phyloP scores from a whole-genome alignment of 306 rosid species.

The Gynostemma pentaphyllum region DNA sequence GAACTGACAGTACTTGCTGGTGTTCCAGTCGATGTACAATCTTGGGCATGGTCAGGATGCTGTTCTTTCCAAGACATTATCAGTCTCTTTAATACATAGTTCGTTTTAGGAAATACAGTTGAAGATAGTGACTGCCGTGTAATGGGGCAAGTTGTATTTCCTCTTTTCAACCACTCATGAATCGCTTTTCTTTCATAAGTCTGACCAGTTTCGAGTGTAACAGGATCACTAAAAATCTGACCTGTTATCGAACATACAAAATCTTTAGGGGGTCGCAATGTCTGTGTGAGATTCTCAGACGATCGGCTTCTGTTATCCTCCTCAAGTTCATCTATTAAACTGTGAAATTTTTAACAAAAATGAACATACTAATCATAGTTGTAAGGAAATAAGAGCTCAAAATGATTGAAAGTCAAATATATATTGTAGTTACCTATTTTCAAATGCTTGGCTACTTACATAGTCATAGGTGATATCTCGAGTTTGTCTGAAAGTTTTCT shows the following conservation, averaged over 20 bases:
- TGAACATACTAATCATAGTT: background rate
- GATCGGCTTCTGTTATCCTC: slow-evolving; percentile 48
- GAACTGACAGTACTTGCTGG: slow-evolving; percentile 32
- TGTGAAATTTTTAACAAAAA: slow-evolving; percentile 29
- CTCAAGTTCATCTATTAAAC: slow-evolving; percentile 43
- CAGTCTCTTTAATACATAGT: slow-evolving; percentile 85
- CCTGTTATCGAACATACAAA: slow-evolving; percentile 87
- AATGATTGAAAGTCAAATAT: background rate
- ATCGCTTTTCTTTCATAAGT: slow-evolving; percentile 89
- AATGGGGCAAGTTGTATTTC: slow-evolving; percentile 84
- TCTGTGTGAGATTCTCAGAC: slow-evolving; percentile 33
- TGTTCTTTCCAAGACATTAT: slow-evolving; percentile 86
- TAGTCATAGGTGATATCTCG: slow-evolving; percentile 26
- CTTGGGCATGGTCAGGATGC: slow-evolving; percentile 64
- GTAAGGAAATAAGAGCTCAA: background rate
- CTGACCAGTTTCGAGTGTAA: slow-evolving; percentile 96
- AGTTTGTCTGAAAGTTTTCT: slow-evolving; percentile 23
- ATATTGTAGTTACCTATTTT: slow-evolving; percentile 39
- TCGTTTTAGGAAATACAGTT: slow-evolving; percentile 58
- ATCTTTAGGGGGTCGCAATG: slow-evolving; percentile 70
- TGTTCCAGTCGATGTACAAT: slow-evolving; percentile 42
- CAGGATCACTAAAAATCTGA: slow-evolving; percentile 76
- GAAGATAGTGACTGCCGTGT: slow-evolving; percentile 68
- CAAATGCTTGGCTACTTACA: slow-evolving; percentile 25
- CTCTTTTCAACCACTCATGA: slow-evolving; percentile 87